Percentiles rank a stretch among this genome's conserved stretches.
Conservation (phyloP, 2,329 filamentous ascomycete genomes). For the Ploettnerulaceae sp. region DNA sequence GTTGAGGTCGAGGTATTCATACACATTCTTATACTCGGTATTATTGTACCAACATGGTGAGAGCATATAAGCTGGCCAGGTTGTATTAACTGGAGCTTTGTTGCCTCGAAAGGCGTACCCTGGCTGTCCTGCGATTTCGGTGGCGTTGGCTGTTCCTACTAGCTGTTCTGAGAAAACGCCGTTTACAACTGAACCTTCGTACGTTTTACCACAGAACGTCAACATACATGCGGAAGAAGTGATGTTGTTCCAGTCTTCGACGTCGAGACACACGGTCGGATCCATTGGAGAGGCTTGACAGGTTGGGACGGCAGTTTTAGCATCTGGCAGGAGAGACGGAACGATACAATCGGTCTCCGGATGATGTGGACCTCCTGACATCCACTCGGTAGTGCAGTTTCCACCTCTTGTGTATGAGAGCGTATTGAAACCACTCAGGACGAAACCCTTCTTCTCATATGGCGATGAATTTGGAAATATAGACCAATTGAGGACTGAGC, state of each 20-base stretch:
- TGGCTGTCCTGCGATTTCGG: neutral
- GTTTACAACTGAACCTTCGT: neutral
- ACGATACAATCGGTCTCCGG: slow-evolving; percentile 5
- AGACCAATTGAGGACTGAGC: neutral
- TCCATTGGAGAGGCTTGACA: slow-evolving; percentile 1
- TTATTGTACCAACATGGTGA: slow-evolving; percentile 7
- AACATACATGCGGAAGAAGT: neutral
- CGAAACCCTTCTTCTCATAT: neutral
- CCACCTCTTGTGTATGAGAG: neutral
- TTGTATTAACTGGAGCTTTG: neutral
- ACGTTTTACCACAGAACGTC: slow-evolving; percentile 3
- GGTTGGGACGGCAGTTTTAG: neutral
- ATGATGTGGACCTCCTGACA: slow-evolving; percentile 1
- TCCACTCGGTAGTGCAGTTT: slow-evolving; percentile 3
- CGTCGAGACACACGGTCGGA: neutral
- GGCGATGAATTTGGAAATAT: neutral
- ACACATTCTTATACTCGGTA: neutral
- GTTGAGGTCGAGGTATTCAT: slow-evolving; percentile 4
- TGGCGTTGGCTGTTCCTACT: neutral
- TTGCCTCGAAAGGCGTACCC: neutral
- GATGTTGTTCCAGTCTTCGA: slow-evolving; percentile 1
- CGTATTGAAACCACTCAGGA: neutral
- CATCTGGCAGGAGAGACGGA: neutral
- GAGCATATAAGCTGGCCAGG: neutral
- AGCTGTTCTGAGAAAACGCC: neutral